A percentile compares a stretch with the other conserved stretches of the same genome.
phyloP scores from a whole-genome alignment of 2,329 filamentous ascomycete species.

The Aaosphaeria arxii region DNA sequence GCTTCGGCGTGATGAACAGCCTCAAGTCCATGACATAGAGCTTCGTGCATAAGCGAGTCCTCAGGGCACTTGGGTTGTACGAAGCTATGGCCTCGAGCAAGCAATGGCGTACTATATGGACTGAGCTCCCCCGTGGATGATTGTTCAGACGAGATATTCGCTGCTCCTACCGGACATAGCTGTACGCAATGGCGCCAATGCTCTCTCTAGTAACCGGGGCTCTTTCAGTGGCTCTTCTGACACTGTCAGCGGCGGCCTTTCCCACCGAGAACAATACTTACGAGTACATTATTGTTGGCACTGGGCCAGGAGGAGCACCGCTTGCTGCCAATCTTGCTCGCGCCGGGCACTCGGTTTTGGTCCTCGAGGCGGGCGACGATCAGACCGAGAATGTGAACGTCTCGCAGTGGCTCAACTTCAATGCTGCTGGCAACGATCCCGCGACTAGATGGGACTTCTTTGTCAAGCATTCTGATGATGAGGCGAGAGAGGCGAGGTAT shows the following conservation, averaged over 20 bases:
- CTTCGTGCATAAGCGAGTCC: too few relatives aligned
- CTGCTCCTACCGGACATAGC: too few relatives aligned
- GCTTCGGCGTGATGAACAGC: too few relatives aligned
- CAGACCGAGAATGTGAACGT: conserved; percentile 50
- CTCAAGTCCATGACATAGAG: too few relatives aligned
- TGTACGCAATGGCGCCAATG: conserved; percentile 11
- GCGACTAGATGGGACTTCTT: conserved; percentile 61
- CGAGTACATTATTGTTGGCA: conserved; percentile 61
- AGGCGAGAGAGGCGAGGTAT: conserved; percentile 51
- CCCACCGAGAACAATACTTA: conserved; percentile 37
- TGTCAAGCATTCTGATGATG: conserved; percentile 57
- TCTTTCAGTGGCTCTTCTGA: conserved; percentile 5
- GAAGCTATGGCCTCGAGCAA: too few relatives aligned
- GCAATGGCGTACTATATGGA: too few relatives aligned
- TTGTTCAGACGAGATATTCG: too few relatives aligned
- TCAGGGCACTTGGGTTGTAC: too few relatives aligned
- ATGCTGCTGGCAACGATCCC: conserved; percentile 54
- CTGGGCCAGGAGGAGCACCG: conserved; percentile 57
- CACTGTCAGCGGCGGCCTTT: conserved; percentile 8
- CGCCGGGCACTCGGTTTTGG: conserved; percentile 55
- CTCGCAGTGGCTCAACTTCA: conserved; percentile 49
- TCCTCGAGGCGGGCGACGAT: conserved; percentile 59
- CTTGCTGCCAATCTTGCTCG: conserved; percentile 55
- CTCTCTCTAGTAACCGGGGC: conserved; percentile 5
- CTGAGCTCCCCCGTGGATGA: too few relatives aligned